Conservation (phyloP, 2,329 filamentous ascomycete genomes). For the Pseudogymnoascus verrucosus region DNA sequence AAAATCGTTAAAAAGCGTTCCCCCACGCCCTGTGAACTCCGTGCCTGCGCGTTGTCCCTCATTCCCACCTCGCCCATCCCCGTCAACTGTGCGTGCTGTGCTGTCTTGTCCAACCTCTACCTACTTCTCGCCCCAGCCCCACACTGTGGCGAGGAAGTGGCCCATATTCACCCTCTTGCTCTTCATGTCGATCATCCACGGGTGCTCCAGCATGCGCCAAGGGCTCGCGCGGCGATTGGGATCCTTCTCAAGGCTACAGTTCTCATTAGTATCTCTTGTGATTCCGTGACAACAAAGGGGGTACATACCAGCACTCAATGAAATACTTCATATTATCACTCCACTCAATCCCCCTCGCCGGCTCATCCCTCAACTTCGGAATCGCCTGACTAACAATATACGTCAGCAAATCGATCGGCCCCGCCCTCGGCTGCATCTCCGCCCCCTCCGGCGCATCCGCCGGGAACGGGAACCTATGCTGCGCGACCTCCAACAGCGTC, state of each 20-base stretch:
- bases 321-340: conserved; percentile 98
- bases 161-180: conserved; percentile 96
- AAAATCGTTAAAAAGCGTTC: conserved; percentile 5
- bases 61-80: not conserved
- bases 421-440: conserved; percentile 87
- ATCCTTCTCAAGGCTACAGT: conserved; percentile 80
- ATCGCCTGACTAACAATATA: conserved; percentile 97
- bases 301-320: conserved; percentile 92
- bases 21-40: not conserved
- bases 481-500: conserved; percentile 95
- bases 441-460: conserved; percentile 93
- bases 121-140: conserved; percentile 68
- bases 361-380: conserved; percentile 91
- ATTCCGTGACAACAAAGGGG: not conserved
- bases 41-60: conserved; percentile 1
- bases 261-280: not conserved
- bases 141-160: conserved; percentile 87
- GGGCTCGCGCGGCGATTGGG: conserved; percentile 78
- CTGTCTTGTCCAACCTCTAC: no score
- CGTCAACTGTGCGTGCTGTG: not conserved
- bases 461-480: conserved; percentile 96
- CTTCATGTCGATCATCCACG: conserved; percentile 97
- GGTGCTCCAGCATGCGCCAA: conserved; percentile 98
- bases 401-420: conserved; percentile 88
- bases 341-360: conserved; percentile 83